Evolutionary conservation across 176 grass and related monocot species (phyloP).

Genomic region (Secale cereale): DNA sequence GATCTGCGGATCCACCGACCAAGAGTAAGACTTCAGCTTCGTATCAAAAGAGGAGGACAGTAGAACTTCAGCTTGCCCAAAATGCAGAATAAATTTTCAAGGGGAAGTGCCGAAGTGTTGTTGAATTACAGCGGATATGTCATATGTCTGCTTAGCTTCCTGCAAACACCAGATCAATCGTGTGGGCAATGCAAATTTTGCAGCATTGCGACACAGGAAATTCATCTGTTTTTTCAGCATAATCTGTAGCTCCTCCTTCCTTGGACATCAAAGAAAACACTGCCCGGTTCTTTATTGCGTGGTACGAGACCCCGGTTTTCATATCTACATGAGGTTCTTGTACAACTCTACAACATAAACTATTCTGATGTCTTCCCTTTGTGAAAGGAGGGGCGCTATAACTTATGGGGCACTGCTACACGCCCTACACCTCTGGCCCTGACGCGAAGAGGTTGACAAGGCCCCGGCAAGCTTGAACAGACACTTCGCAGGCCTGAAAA

Average conservation of each 20-base stretch:
- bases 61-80: not conserved
- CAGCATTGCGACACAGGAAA: not conserved
- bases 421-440: constrained; percentile 82
- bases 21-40: not conserved
- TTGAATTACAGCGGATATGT: no score
- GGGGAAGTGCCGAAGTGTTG: not conserved
- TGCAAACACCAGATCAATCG: not conserved
- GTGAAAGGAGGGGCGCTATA: not conserved
- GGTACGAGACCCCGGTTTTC: not conserved
- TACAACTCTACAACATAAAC: constrained; percentile 12
- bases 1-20: not conserved
- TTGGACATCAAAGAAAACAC: not conserved
- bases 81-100: not conserved
- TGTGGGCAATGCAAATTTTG: not conserved
- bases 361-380: not conserved
- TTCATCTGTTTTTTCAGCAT: not conserved
- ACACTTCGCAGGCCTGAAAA: constrained; percentile 70
- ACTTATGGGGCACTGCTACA: constrained; percentile 24
- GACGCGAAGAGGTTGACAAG: constrained; percentile 84
- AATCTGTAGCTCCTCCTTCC: not conserved
- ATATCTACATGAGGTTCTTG: not conserved
- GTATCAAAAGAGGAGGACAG: no score
- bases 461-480: constrained; percentile 71
- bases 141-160: not conserved
- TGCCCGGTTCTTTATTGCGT: not conserved